Base-by-base conservation (phyloP, 768 basidiomycete genomes). In the Macrocybe gigantea region DNA sequence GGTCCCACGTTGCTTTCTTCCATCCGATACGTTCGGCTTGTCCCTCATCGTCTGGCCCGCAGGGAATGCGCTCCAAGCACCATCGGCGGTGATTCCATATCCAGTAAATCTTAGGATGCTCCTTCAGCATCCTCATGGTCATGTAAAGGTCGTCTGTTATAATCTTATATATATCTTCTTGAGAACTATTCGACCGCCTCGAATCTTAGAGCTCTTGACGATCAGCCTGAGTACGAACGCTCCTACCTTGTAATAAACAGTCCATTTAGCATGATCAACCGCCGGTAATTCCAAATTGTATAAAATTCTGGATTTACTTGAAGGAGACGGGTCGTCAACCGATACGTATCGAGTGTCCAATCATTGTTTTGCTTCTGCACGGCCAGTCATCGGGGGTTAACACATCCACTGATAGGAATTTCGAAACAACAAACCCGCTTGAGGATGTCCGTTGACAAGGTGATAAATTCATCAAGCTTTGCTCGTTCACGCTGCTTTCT, bases 61-160 rank as follows among this genome's bases (percentile, higher is more conserved):
- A 71, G 0, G 95, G 94, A 8, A 95, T 78, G 46, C 85, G 80
- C 62, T 88, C 85, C 1, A 99, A 78, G 59, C 94, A 94, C 96
- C 96, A 98, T 56, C 84, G 74, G 35, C 96, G 82, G 58, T 99
- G 93, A 61, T 93, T 97, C 96, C 96, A 99, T 56, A 98, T 93
- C 85, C 90, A 93, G 63, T 99, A 99, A 13, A 96, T 85, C 62
- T 98, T 99, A 10, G 96, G 96, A 60, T 94, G 82, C 7, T 77
- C 71, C 58, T 88, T 86, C 38, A 99, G 76, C 5, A 87, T 83
- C 4, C 73, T 67, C 61, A 85, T 89, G 0, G 94, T 97, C 71
- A 93, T 77, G 2, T 75, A 67, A 30, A 99, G 68, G 49, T 99
- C 96, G 36, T 78, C 71, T 2, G 78, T 66, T 5, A 98, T 76